Base-by-base conservation (phyloP, 2,329 filamentous ascomycete genomes). In the Dryadomyces quercivorus region DNA sequence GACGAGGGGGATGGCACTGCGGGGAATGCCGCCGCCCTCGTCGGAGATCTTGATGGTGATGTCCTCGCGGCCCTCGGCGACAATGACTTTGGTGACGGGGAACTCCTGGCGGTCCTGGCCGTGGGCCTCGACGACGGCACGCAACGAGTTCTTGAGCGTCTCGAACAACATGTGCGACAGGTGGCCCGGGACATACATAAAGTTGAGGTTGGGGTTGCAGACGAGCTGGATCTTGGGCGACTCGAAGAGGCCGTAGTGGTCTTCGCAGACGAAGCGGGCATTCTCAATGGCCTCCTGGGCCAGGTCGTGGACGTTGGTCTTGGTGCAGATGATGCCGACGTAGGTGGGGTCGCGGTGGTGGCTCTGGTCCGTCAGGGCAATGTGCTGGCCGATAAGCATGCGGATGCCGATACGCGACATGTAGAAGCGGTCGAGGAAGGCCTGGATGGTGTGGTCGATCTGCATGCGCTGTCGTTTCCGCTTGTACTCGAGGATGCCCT, bases 151-250 rank as follows among this genome's bases (percentile, higher is more conserved):
- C 75, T 98, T 98, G 67, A 98, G 77, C 2, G 93, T 98, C 73
- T 98, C 93, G 70, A 98, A 98, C 52, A 98, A 85, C 93, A 98
- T 98, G 73, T 98, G 93, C 62, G 90, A 95, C 69, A 98, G 69
- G 72, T 98, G 93, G n/a, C 93, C 93, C 0, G 93, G 93, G 53
- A 98, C 93, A 67, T 98, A 98, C 93, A 98, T 98, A 73, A 98
- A 98, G 75, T 94, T 86, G 64, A 98, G 78, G 68, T 94, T 84
- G 18, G 89, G 86, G 65, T 91, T 90, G 76, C 93, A 98, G 57
- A 98, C 88, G 55, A 98, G 85, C 71, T 97, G 91, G 61, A 98
- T 86, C 69, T 95, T 94, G 55, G 93, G 93, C 9, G 93, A 91
- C 66, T 97, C 92, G 64, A 97, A 98, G 12, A 98, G 76, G 58